phyloP scores from a whole-genome alignment of 805 yeast genomes.

The Candida ortonii region DNA sequence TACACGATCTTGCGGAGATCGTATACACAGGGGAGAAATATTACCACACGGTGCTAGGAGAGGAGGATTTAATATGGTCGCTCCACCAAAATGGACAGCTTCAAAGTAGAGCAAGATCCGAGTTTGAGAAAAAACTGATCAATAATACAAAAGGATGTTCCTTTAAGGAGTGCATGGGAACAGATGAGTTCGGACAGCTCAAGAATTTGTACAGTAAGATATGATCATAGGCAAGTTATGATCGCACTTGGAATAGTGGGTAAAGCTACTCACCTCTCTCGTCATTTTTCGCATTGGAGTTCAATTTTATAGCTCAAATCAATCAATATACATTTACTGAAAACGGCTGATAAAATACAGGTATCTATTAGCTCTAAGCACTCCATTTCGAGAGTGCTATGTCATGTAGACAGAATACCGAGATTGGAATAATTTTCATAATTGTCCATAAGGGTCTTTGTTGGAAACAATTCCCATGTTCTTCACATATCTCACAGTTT shows the following conservation, averaged over 20 bases:
- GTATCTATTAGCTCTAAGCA: too few species aligned
- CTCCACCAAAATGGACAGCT: conserved; percentile 51
- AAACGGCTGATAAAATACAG: too few species aligned
- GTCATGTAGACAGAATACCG: too few species aligned
- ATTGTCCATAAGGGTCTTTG: conserved; percentile 26
- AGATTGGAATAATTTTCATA: too few species aligned
- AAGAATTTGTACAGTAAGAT: conserved; percentile 38
- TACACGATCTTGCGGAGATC: conserved; percentile 66
- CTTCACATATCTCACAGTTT: conserved; percentile 57
- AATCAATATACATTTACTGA: too few species aligned
- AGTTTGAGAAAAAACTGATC: conserved; percentile 55
- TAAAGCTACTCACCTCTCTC: too few species aligned
- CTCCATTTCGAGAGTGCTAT: too few species aligned
- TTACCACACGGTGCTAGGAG: conserved; percentile 44
- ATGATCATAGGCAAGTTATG: conserved; percentile 5
- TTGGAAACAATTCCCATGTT: conserved; percentile 50
- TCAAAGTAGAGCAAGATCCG: conserved; percentile 43
- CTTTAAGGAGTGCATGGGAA: conserved; percentile 44
- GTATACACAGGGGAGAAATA: conserved; percentile 40
- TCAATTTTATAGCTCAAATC: too few species aligned
- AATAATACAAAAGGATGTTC: conserved; percentile 38
- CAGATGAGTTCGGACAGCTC: conserved; percentile 41
- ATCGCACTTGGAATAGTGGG: not conserved
- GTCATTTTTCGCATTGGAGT: too few species aligned
- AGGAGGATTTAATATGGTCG: conserved; percentile 63